Base-by-base conservation (phyloP, 371 early-diverging fungal genomes). In the Mycotypha africana region DNA sequence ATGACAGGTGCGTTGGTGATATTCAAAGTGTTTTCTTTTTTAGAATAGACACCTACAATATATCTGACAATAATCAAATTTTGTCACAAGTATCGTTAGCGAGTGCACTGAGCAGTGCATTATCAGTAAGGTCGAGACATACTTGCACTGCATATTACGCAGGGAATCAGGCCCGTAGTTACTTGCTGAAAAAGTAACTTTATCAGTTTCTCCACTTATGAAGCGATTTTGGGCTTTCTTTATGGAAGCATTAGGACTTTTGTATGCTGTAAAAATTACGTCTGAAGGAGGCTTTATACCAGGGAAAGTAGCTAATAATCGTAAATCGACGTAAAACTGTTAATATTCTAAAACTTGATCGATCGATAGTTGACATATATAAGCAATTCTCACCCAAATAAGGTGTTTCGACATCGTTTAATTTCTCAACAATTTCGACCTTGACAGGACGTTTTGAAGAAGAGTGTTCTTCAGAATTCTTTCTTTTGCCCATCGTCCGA, bases 21-120 rank as follows among this genome's bases (percentile, higher is more conserved):
- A 15, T 70, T 77, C 21, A 92, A 61, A 10, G 79, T 65, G 32
- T 84, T 70, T 1, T 77, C 70, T 21, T 65, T 61, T 47, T 79
- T 82, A 57, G 87, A 78, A 32, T 83, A 79, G 37, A 90, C 78
- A 26, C 90, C 92, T 20, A 92, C 75, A 22, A 89, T 67, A 52
- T 92, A 92, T 60, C 81, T 85, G 58, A 33, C 9, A 25, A n/a
- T n/a, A n/a, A n/a, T n/a, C n/a, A n/a, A n/a, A n/a, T n/a, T n/a
- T n/a, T n/a, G n/a, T n/a, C n/a, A 25, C 19, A 32, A 22, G 10
- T 7, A 4, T n/a, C 17, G 12, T 38, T 4, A 33, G n/a, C n/a
- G 15, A 33, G 34, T 14, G n/a, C 7, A 33, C 4, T 4, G 15
- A 33, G 33, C 9, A 31, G 15, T 1, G 20, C 4, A 19, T 19